Evolutionary conservation across 352 stramenopile species (phyloP).

Genomic region (Globisporangium radiosum): DNA sequence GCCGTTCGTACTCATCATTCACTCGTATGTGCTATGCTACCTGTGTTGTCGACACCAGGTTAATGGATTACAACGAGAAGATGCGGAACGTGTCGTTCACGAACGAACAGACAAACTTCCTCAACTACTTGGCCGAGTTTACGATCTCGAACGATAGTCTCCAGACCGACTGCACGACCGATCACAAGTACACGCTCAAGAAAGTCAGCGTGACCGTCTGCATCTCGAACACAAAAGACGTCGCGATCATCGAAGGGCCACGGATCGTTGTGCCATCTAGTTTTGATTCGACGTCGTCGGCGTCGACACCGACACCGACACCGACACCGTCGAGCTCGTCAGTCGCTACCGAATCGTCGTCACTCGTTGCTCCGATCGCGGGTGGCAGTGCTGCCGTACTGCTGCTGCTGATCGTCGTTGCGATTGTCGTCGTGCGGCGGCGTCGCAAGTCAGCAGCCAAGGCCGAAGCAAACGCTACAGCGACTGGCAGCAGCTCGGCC

Average conservation of each 20-base stretch:
- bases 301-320: conserved; percentile 3
- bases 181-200: not conserved
- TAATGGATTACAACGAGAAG: not conserved
- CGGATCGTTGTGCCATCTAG: not conserved
- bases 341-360: conserved; percentile 1
- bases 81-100: conserved; percentile 2
- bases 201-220: not conserved
- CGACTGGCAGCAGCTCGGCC: no score
- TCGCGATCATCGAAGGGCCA: not conserved
- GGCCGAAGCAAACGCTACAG: no score
- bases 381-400: not conserved
- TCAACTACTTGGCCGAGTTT: not conserved
- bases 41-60: not conserved
- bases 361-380: not conserved
- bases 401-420: not conserved
- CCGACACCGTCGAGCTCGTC: not conserved
- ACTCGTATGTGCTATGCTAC: no score
- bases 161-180: not conserved
- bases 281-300: not conserved
- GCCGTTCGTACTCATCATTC: not conserved
- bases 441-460: conserved; percentile 39
- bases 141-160: not conserved
- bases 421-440: not conserved
- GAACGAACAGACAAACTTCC: conserved; percentile 3
- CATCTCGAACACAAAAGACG: not conserved